Evolutionary conservation across 2,329 filamentous ascomycete species (phyloP).

Genomic region (Cordyceps sp.): DNA sequence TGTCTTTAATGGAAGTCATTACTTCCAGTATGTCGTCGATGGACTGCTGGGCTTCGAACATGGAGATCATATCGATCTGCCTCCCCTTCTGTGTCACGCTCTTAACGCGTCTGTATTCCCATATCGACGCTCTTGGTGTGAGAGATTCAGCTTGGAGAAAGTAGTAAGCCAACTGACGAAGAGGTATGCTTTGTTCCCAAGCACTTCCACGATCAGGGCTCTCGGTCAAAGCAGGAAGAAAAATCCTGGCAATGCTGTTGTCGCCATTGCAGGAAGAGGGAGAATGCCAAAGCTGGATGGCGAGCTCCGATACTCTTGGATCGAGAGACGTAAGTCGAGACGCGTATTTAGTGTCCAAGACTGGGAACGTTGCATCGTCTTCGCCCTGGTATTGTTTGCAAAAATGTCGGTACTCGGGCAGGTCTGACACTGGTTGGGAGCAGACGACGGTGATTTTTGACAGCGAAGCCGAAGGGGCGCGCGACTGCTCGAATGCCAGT

Average conservation of each 20-base stretch:
- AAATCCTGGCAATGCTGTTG: conserved; percentile 27
- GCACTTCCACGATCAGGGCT: conserved; percentile 35
- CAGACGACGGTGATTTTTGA: conserved; percentile 14
- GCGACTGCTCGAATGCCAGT: conserved; percentile 18
- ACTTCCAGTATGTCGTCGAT: conserved; percentile 7
- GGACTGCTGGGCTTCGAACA: conserved; percentile 2
- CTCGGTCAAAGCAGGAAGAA: conserved; percentile 48
- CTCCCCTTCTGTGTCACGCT: conserved; percentile 12
- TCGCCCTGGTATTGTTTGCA: conserved; percentile 14
- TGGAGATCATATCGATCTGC: conserved; percentile 6
- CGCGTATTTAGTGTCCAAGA: neutral
- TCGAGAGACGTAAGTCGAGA: conserved; percentile 13
- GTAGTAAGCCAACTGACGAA: conserved; percentile 39
- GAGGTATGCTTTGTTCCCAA: conserved; percentile 33
- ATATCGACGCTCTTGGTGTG: conserved; percentile 6
- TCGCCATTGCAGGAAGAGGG: neutral
- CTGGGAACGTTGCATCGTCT: too few relatives aligned
- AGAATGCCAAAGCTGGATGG: conserved; percentile 13
- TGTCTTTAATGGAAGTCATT: conserved; percentile 5
- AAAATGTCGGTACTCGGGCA: conserved; percentile 12
- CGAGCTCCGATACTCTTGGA: conserved; percentile 21
- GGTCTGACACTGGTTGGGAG: conserved; percentile 6
- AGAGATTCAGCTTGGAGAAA: conserved; percentile 16
- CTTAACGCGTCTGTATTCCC: conserved; percentile 21
- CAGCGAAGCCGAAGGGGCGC: conserved; percentile 11